These are phyloP conservation scores for Macadamia tetraphylla DNA, from an alignment of 164 flowering plant species.

Conservation along the genomic window DNA sequence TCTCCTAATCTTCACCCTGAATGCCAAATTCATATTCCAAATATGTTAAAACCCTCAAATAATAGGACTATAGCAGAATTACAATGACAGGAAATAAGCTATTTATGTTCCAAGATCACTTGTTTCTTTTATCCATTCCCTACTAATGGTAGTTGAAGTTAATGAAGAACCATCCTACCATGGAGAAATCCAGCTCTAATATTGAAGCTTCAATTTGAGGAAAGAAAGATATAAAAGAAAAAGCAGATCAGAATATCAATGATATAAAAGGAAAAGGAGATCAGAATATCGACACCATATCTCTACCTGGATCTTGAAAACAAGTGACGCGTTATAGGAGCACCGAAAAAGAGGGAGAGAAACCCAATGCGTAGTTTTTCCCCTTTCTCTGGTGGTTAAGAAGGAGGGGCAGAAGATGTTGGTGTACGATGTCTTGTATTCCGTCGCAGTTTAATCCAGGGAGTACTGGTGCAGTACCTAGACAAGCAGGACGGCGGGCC, in stretches of 20 bases:
- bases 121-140: not conserved
- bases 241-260: constrained; percentile 12
- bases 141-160: not conserved
- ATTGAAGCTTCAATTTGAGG: constrained; percentile 32
- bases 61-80: not conserved
- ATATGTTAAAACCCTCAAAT: not conserved
- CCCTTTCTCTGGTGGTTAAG: not conserved
- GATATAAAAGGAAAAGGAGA: too few relatives aligned
- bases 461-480: too few relatives aligned
- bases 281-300: not conserved
- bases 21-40: constrained; percentile 5
- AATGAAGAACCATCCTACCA: constrained; percentile 35
- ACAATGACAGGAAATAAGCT: not conserved
- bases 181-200: constrained; percentile 28
- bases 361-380: not conserved
- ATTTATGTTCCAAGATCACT: not conserved
- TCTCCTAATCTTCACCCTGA: constrained; percentile 81
- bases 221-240: constrained; percentile 19
- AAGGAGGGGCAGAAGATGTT: too few relatives aligned
- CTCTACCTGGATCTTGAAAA: not conserved
- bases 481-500: too few relatives aligned
- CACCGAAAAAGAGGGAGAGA: not conserved
- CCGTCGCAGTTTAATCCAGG: too few relatives aligned
- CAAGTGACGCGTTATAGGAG: not conserved
- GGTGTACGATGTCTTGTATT: too few relatives aligned